Conservation (phyloP, 331 rosid genomes). For the Cydonia oblonga region DNA sequence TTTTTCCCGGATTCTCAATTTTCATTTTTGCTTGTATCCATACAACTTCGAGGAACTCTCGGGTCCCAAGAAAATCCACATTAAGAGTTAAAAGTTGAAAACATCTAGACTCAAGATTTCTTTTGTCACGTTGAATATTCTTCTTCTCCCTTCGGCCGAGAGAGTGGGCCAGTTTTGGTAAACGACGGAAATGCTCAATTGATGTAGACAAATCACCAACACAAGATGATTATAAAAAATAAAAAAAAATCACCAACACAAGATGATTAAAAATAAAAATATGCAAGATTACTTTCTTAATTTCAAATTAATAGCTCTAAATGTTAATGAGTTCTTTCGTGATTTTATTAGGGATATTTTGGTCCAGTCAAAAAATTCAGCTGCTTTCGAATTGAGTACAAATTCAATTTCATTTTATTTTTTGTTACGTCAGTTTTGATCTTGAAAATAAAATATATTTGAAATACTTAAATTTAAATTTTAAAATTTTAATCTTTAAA, state of each 20-base stretch:
- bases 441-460: too few relatives aligned
- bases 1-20: not conserved
- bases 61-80: not conserved
- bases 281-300: not conserved
- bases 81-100: not conserved
- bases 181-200: not conserved
- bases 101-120: not conserved
- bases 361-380: too few relatives aligned
- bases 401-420: too few relatives aligned
- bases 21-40: not conserved
- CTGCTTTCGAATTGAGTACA: too few relatives aligned
- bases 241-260: too few relatives aligned
- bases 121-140: not conserved
- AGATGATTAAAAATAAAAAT: not conserved
- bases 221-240: not conserved
- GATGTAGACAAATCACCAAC: not conserved
- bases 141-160: not conserved
- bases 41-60: not conserved
- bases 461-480: too few relatives aligned
- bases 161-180: not conserved
- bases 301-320: not conserved
- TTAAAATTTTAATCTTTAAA: too few relatives aligned
- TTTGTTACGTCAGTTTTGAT: too few relatives aligned
- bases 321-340: not conserved
- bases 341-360: too few relatives aligned